Conservation (phyloP, 768 basidiomycete species). For the Lyophyllum atratum region DNA sequence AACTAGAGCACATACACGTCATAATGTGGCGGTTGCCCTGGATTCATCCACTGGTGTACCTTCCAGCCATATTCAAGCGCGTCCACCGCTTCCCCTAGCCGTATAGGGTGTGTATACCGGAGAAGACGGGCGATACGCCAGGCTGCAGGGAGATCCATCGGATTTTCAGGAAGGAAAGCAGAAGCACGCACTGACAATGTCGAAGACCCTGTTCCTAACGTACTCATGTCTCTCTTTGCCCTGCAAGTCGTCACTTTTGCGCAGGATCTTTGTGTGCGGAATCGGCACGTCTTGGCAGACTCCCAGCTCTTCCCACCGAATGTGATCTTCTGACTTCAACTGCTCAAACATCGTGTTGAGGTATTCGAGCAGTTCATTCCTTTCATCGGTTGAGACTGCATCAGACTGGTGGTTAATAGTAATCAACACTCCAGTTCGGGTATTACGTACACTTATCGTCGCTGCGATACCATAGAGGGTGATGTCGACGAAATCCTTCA, state of each 20-base stretch:
- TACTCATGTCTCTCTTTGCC: neutral
- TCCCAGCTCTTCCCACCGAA: constrained; percentile 2
- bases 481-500: neutral
- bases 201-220: neutral
- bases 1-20: neutral
- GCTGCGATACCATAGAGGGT: neutral
- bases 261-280: neutral
- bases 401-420: neutral
- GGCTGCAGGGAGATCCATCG: neutral
- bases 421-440: neutral
- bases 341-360: constrained; percentile 1
- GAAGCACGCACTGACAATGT: neutral
- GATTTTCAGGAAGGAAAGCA: neutral
- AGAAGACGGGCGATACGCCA: neutral
- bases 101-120: neutral
- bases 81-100: constrained; percentile 2
- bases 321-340: neutral
- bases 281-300: neutral
- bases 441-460: neutral
- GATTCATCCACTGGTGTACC: neutral
- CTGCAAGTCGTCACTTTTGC: neutral
- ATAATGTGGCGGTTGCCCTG: neutral
- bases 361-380: neutral
- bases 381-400: neutral
- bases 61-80: neutral